phyloP scores from a whole-genome alignment of 768 basidiomycete species.

The Tylopilus plumbeoviolaceoides region DNA sequence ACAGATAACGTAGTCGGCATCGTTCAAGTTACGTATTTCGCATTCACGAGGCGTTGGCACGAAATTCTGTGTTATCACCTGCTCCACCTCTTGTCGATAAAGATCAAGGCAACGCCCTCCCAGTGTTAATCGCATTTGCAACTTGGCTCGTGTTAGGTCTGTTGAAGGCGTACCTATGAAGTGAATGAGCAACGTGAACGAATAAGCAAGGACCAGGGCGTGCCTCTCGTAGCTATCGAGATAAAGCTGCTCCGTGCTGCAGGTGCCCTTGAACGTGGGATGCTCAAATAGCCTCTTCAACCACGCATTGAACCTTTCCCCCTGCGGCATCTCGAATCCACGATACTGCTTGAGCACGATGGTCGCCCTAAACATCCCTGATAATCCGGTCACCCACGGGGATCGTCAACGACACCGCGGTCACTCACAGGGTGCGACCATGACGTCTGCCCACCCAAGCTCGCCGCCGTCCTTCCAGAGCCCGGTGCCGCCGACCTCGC shows the following conservation, averaged over 20 bases:
- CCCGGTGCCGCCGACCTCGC: constrained; percentile 48
- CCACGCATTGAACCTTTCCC: constrained; percentile 50
- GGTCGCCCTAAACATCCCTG: constrained; percentile 66
- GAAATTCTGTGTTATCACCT: background rate
- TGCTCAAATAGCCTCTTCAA: constrained; percentile 51
- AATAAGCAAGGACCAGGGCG: constrained; percentile 5
- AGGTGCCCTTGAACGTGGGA: constrained; percentile 62
- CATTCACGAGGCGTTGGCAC: background rate
- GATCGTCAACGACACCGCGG: too few relatives aligned
- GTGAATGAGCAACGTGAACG: background rate
- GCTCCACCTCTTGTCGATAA: background rate
- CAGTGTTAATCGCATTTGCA: constrained; percentile 70
- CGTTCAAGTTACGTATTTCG: background rate
- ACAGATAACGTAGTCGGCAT: too few relatives aligned
- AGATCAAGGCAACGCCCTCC: constrained; percentile 55
- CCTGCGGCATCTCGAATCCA: constrained; percentile 54
- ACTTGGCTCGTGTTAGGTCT: constrained; percentile 74
- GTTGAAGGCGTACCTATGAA: constrained; percentile 66
- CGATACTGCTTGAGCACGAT: constrained; percentile 65
- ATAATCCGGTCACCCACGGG: too few relatives aligned
- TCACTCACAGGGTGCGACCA: constrained; percentile 65
- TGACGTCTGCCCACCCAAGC: constrained; percentile 59
- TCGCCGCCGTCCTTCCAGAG: constrained; percentile 56
- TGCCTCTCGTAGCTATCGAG: constrained; percentile 70
- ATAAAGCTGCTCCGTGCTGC: constrained; percentile 64